phyloP scores from a whole-genome alignment of 345 rosid species.

The Lagerstroemia speciosa region DNA sequence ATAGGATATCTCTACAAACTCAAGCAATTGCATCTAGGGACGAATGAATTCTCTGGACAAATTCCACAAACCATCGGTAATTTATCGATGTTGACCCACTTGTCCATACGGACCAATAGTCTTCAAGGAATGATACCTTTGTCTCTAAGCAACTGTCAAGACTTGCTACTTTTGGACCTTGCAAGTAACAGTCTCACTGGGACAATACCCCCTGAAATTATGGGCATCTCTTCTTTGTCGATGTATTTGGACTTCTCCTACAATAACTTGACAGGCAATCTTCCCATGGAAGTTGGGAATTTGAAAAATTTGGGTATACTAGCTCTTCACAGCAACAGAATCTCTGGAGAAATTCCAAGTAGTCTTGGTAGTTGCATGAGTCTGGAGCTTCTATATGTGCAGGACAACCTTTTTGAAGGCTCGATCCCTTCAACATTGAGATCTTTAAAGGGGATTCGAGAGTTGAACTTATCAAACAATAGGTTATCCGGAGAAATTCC shows the following conservation, averaged over 20 bases:
- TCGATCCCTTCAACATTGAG: neutral
- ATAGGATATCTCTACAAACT: neutral
- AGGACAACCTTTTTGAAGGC: slow-evolving; percentile 4
- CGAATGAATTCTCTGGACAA: neutral
- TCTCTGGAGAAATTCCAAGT: neutral
- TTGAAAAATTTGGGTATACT: neutral
- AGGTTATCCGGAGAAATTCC: slow-evolving; percentile 5
- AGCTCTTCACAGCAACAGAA: neutral
- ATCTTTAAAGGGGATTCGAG: neutral
- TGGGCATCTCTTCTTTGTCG: slow-evolving; percentile 9
- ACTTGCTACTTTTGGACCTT: neutral
- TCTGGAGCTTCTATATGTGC: neutral
- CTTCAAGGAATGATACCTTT: slow-evolving; percentile 15
- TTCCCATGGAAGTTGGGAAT: slow-evolving; percentile 3
- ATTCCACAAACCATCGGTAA: slow-evolving; percentile 13
- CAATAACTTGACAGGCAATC: slow-evolving; percentile 10
- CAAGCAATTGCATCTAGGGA: neutral
- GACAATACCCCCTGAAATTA: slow-evolving; percentile 8
- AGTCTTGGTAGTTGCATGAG: slow-evolving; percentile 2
- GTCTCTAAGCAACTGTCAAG: slow-evolving; percentile 5
- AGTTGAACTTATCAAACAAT: neutral
- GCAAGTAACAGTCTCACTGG: slow-evolving; percentile 5
- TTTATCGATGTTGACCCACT: neutral
- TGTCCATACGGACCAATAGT: neutral
- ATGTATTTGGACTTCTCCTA: neutral